Evolutionary conservation across 768 basidiomycete genomes (phyloP).

Genomic region (Melanogaster broomeanus): DNA sequence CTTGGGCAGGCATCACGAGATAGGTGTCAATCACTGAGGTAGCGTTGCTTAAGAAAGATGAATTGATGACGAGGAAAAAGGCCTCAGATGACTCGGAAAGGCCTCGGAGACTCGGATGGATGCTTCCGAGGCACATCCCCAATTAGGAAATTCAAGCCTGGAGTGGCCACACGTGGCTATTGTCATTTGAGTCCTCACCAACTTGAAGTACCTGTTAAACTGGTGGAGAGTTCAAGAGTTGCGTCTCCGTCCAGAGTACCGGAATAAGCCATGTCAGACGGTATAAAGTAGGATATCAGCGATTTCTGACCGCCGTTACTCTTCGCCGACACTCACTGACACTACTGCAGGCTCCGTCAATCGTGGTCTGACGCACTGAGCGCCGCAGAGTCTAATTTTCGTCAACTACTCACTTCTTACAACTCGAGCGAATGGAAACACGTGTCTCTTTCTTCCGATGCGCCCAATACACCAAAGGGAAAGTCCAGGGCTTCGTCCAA

Average conservation of each 20-base stretch:
- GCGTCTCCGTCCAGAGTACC: background rate
- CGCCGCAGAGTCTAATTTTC: constrained; percentile 75
- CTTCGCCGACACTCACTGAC: background rate
- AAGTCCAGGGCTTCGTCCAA: constrained; percentile 52
- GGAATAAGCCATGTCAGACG: constrained; percentile 50
- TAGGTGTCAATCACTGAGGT: background rate
- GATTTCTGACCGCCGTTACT: background rate
- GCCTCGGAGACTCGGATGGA: background rate
- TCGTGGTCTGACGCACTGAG: constrained; percentile 79
- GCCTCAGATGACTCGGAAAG: background rate
- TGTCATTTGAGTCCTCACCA: too few species aligned
- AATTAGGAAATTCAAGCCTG: background rate
- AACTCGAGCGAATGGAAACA: constrained; percentile 81
- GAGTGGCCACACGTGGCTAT: background rate
- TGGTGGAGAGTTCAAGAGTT: too few species aligned
- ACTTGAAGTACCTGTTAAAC: too few species aligned
- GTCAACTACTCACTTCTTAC: constrained; percentile 72
- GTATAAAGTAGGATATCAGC: constrained; percentile 49
- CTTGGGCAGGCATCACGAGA: constrained; percentile 2
- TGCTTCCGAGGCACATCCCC: too few species aligned
- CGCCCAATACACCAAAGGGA: constrained; percentile 54
- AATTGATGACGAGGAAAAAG: background rate
- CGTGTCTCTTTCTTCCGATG: constrained; percentile 49
- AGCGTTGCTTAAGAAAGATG: constrained; percentile 1
- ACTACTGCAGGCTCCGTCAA: constrained; percentile 64